Conservation (phyloP, 495 filamentous ascomycete genomes). For the Penicillium taxi region DNA sequence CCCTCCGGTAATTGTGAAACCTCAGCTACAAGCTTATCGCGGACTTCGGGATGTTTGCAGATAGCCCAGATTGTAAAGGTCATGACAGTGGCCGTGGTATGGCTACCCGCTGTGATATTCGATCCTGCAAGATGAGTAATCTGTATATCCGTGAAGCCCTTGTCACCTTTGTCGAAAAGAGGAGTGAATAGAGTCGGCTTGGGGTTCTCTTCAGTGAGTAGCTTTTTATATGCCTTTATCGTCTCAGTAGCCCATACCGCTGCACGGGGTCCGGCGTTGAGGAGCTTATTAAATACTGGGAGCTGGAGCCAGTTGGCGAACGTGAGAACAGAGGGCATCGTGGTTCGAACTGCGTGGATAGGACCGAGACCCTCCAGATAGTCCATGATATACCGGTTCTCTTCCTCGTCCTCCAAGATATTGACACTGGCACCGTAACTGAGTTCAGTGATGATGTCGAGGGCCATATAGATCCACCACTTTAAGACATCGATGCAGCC, state of each 20-base stretch:
- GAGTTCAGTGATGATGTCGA: constrained; percentile 48
- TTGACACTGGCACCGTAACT: constrained; percentile 52
- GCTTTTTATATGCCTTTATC: constrained; percentile 32
- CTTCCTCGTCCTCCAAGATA: constrained; percentile 45
- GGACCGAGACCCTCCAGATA: constrained; percentile 22
- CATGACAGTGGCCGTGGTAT: constrained; percentile 41
- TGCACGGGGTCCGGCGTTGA: constrained; percentile 41
- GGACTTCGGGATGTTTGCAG: constrained; percentile 21
- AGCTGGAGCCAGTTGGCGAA: constrained; percentile 10
- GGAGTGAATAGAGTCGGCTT: constrained; percentile 44
- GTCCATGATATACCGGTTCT: constrained; percentile 37
- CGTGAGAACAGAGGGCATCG: constrained; percentile 26
- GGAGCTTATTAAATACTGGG: constrained; percentile 24
- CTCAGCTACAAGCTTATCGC: constrained; percentile 34
- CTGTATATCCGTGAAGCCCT: constrained; percentile 30
- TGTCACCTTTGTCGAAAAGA: constrained; percentile 30
- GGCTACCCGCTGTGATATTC: constrained; percentile 46
- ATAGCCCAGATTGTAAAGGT: constrained; percentile 38
- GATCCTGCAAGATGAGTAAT: constrained; percentile 33
- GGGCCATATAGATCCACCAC: constrained; percentile 52
- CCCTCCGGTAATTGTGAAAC: constrained; percentile 25
- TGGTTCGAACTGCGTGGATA: constrained; percentile 24
- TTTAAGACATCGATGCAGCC: constrained; percentile 41
- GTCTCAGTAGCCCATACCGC: constrained; percentile 32
- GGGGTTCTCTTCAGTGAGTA: constrained; percentile 31